Conservation (phyloP, 2,329 filamentous ascomycete species). For the Boeremia lycopersici region DNA sequence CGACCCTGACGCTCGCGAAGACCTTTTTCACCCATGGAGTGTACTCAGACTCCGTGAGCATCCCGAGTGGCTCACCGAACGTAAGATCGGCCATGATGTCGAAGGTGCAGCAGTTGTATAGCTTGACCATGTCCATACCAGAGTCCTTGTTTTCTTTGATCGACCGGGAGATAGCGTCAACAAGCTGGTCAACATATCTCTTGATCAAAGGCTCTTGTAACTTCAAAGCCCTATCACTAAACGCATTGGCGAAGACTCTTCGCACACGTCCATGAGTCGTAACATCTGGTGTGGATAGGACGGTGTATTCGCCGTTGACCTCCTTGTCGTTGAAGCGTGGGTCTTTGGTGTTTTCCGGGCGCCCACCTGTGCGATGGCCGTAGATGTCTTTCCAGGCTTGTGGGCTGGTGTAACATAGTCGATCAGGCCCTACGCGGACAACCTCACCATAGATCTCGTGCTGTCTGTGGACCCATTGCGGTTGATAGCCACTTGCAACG, state of each 20-base stretch:
- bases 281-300: neutral
- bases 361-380: neutral
- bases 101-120: slow-evolving; percentile 31
- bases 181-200: neutral
- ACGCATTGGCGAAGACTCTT: neutral
- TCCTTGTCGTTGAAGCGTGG: neutral
- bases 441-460: slow-evolving; percentile 18
- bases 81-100: slow-evolving; percentile 41
- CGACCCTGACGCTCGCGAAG: neutral
- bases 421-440: slow-evolving; percentile 15
- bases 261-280: neutral
- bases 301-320: neutral
- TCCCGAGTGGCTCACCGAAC: slow-evolving; percentile 40
- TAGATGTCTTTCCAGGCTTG: slow-evolving; percentile 17
- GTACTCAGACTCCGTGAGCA: slow-evolving; percentile 37
- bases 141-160: neutral
- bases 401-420: slow-evolving; percentile 9
- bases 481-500: neutral
- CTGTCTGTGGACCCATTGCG: neutral
- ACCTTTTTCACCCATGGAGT: slow-evolving; percentile 41
- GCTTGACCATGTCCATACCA: slow-evolving; percentile 38
- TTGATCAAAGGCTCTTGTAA: neutral
- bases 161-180: neutral
- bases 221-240: neutral
- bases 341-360: neutral